Percentiles rank a stretch among this genome's conserved stretches.
phyloP scores from a whole-genome alignment of 2,329 filamentous ascomycete genomes.

The Colletotrichum nymphaeae region DNA sequence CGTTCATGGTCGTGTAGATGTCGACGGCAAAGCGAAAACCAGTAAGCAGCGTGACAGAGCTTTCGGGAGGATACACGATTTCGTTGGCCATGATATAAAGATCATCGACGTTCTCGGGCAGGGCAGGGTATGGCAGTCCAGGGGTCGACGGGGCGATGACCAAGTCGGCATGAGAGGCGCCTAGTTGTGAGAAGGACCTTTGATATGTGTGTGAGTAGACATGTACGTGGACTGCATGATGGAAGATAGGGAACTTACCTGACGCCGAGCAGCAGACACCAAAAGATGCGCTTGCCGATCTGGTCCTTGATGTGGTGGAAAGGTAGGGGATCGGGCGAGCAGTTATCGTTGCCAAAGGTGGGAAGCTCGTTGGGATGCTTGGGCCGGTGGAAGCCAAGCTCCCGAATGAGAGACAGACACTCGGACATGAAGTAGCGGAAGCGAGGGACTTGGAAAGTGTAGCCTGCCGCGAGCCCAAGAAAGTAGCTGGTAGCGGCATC shows the following conservation, averaged over 20 bases:
- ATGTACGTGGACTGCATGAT: not conserved
- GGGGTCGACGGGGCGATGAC: constrained; percentile 82
- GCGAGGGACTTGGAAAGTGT: constrained; percentile 75
- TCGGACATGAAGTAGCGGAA: constrained; percentile 80
- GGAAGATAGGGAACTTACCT: constrained; percentile 55
- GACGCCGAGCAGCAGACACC: constrained; percentile 81
- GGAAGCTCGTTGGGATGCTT: constrained; percentile 54
- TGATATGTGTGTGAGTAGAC: constrained; percentile 34
- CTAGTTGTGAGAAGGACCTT: constrained; percentile 82
- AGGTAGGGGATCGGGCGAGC: constrained; percentile 53
- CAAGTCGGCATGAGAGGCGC: constrained; percentile 76
- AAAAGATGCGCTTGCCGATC: constrained; percentile 84
- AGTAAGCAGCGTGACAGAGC: constrained; percentile 75
- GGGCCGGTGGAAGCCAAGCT: constrained; percentile 73
- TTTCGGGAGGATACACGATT: constrained; percentile 76
- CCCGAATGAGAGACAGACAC: constrained; percentile 74
- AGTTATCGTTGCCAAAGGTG: constrained; percentile 53
- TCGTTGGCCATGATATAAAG: constrained; percentile 79
- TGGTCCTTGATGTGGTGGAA: constrained; percentile 80
- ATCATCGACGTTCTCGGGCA: constrained; percentile 87
- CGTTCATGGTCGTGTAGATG: constrained; percentile 84
- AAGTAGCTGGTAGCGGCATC: constrained; percentile 82
- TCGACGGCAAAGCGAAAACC: constrained; percentile 86
- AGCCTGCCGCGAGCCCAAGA: constrained; percentile 73
- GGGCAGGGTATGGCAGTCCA: constrained; percentile 79